These are phyloP conservation scores for Lanmaoa rubissima DNA, from an alignment of 768 basidiomycete genomes.

Conservation along the genomic window DNA sequence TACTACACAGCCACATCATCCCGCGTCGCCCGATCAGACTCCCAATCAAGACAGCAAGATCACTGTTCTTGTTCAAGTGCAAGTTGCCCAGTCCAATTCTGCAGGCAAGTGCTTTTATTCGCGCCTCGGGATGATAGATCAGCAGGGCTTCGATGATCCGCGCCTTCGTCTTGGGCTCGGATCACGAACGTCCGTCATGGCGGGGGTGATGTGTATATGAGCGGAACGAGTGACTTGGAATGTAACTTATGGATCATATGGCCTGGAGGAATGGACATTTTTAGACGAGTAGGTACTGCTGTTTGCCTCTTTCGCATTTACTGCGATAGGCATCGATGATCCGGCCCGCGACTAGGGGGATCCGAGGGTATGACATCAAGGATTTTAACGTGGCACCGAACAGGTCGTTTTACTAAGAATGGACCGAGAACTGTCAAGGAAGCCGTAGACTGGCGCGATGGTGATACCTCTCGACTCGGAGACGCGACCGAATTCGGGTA, in stretches of 20 bases:
- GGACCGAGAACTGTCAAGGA: no score
- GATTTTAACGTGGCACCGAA: no score
- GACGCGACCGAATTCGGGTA: no score
- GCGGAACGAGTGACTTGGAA: background rate
- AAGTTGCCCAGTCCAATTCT: constrained; percentile 27
- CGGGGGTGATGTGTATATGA: constrained; percentile 26
- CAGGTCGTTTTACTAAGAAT: no score
- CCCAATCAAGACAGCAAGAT: constrained; percentile 5
- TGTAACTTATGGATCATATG: background rate
- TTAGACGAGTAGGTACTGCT: background rate
- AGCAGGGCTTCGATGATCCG: constrained; percentile 9
- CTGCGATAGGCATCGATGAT: no score
- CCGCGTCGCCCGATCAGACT: background rate
- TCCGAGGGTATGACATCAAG: no score
- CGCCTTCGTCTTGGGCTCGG: constrained; percentile 15
- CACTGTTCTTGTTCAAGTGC: constrained; percentile 26
- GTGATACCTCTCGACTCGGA: no score
- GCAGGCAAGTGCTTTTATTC: constrained; percentile 28
- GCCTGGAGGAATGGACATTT: background rate
- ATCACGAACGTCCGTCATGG: constrained; percentile 24
- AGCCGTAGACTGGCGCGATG: no score
- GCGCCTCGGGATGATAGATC: constrained; percentile 30
- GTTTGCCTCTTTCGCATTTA: no score
- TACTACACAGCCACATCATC: background rate
- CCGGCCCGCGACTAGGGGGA: no score